phyloP scores from a whole-genome alignment of 179 eudicot species.

The Drosera spatulata region DNA sequence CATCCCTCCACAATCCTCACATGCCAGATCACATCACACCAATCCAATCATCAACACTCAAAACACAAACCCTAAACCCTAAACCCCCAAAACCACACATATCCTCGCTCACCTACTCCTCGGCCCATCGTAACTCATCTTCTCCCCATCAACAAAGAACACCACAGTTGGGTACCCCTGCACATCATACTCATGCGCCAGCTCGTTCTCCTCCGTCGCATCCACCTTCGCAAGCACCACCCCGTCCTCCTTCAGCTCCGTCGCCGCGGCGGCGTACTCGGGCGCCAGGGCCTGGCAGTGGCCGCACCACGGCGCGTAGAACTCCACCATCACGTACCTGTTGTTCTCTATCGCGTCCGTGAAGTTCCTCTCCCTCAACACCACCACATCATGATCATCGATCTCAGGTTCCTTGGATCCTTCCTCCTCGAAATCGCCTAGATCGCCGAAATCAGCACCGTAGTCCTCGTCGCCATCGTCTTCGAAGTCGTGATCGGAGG shows the following conservation, averaged over 20 bases:
- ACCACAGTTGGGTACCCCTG: constrained; percentile 53
- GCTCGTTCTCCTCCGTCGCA: constrained; percentile 39
- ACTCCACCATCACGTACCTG: constrained; percentile 59
- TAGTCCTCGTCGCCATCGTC: too few relatives aligned
- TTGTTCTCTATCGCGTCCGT: constrained; percentile 25
- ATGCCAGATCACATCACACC: too few relatives aligned
- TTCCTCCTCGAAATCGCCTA: constrained; percentile 33
- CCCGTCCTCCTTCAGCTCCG: constrained; percentile 33
- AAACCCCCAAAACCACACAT: too few relatives aligned
- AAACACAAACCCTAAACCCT: too few relatives aligned
- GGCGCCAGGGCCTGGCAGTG: constrained; percentile 69
- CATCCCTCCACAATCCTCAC: too few relatives aligned
- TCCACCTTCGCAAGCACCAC: constrained; percentile 70
- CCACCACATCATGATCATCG: constrained; percentile 65
- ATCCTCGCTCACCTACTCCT: constrained; percentile 34
- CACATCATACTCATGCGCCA: constrained; percentile 52
- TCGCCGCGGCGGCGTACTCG: constrained; percentile 66
- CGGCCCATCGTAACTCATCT: constrained; percentile 30
- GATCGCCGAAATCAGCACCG: constrained; percentile 7
- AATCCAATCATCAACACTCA: too few relatives aligned
- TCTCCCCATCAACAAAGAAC: constrained; percentile 43
- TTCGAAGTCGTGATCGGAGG: too few relatives aligned
- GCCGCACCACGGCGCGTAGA: constrained; percentile 95
- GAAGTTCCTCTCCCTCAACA: constrained; percentile 33
- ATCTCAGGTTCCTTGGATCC: constrained; percentile 16